Evolutionary conservation across 352 stramenopile species (phyloP).

Genomic region (Phytophthora multivora): DNA sequence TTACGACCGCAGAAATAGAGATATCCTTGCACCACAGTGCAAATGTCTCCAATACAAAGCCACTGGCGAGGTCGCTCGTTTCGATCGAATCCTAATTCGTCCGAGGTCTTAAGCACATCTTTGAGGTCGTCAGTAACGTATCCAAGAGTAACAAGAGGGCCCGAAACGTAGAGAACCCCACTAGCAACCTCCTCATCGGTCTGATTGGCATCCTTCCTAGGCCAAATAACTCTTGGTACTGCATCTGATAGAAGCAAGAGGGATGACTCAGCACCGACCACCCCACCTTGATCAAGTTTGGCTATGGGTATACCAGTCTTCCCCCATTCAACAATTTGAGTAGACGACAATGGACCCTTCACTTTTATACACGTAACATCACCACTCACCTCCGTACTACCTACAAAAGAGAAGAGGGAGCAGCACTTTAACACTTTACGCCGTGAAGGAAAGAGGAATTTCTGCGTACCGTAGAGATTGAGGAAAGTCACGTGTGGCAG

Average conservation of each 20-base stretch:
- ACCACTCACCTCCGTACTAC: constrained; percentile 67
- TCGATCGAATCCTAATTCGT: neutral
- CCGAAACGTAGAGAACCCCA: constrained; percentile 47
- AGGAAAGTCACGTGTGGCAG: constrained; percentile 45
- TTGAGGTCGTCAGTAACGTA: constrained; percentile 28
- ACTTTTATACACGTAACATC: constrained; percentile 58
- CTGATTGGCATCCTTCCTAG: neutral
- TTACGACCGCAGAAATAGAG: constrained; percentile 52
- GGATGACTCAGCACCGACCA: constrained; percentile 33
- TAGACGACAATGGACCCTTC: constrained; percentile 20
- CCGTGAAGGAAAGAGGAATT: neutral
- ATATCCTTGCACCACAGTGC: constrained; percentile 28
- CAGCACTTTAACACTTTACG: no score
- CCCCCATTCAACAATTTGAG: constrained; percentile 31
- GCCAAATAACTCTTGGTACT: constrained; percentile 17
- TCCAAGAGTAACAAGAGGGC: constrained; percentile 35
- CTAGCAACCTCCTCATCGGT: neutral
- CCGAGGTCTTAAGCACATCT: constrained; percentile 8
- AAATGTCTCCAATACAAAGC: constrained; percentile 56
- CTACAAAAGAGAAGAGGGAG: constrained; percentile 18
- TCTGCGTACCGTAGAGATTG: constrained; percentile 60
- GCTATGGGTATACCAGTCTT: constrained; percentile 53
- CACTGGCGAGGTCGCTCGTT: constrained; percentile 1
- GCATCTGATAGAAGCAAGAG: constrained; percentile 29
- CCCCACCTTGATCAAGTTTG: constrained; percentile 10